These are phyloP conservation scores for Hypoxylon rubiginosum DNA, from an alignment of 2,329 filamentous ascomycete species.

Conservation along the genomic window DNA sequence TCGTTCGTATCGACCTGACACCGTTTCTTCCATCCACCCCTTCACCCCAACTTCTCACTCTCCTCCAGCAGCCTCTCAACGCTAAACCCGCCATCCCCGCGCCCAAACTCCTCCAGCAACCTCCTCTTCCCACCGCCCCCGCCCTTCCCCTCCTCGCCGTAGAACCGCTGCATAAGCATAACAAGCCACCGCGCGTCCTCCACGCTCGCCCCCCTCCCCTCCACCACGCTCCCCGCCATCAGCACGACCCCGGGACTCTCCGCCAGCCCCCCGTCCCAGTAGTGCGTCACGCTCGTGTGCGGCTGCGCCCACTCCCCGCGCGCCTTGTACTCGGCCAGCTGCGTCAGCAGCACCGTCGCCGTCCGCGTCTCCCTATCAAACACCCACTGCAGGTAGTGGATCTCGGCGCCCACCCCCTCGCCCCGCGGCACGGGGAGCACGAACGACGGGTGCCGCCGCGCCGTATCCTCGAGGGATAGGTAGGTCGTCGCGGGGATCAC, in stretches of 20 bases:
- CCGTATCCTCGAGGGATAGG: constrained; percentile 76
- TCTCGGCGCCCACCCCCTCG: constrained; percentile 79
- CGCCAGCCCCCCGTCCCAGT: constrained; percentile 76
- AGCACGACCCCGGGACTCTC: constrained; percentile 83
- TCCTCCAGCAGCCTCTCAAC: constrained; percentile 90
- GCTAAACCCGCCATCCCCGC: constrained; percentile 82
- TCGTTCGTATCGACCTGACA: not conserved
- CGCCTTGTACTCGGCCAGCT: constrained; percentile 92
- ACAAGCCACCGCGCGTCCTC: constrained; percentile 91
- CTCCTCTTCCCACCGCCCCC: constrained; percentile 75
- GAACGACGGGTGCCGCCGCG: constrained; percentile 85
- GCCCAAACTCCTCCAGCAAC: constrained; percentile 85
- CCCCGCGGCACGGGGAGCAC: constrained; percentile 84
- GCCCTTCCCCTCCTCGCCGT: constrained; percentile 69
- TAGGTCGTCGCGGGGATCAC: constrained; percentile 82
- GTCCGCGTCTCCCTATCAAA: constrained; percentile 78
- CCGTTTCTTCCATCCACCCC: too few relatives aligned
- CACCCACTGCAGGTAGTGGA: constrained; percentile 97
- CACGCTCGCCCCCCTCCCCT: constrained; percentile 80
- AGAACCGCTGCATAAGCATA: constrained; percentile 95
- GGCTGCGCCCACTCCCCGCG: constrained; percentile 90
- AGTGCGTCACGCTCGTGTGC: constrained; percentile 94
- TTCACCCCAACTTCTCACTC: constrained; percentile 76
- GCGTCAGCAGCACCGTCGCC: constrained; percentile 89
- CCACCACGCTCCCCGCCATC: constrained; percentile 84